These are phyloP conservation scores for Sugiyamaella valdiviana DNA, from an alignment of 805 yeast genomes.

Conservation along the genomic window DNA sequence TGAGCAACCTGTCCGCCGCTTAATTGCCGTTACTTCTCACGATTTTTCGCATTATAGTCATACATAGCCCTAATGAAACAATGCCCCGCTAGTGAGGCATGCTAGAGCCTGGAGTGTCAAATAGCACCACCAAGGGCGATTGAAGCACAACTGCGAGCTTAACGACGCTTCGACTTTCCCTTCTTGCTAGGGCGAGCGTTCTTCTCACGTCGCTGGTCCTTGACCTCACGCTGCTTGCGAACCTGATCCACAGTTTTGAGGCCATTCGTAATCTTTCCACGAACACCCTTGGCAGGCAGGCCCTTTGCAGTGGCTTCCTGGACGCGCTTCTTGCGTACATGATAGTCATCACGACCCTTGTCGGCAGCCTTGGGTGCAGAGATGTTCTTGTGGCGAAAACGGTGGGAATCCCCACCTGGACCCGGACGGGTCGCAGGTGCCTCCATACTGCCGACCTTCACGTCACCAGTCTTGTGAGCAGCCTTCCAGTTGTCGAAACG, in stretches of 20 bases:
- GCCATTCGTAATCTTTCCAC: constrained; percentile 41
- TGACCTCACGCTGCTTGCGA: constrained; percentile 61
- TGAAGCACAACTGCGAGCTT: neutral
- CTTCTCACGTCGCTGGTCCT: constrained; percentile 74
- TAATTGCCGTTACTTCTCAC: neutral
- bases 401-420: constrained; percentile 27
- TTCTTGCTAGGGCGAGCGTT: constrained; percentile 69
- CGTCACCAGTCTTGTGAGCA: constrained; percentile 46
- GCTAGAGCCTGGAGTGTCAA: no score
- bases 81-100: neutral
- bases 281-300: constrained; percentile 49
- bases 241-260: constrained; percentile 66
- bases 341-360: constrained; percentile 79
- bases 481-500: constrained; percentile 88
- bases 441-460: constrained; percentile 53
- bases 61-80: neutral
- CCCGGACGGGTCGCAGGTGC: constrained; percentile 28
- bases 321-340: constrained; percentile 74
- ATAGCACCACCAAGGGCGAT: no score
- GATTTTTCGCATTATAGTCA: neutral
- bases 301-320: constrained; percentile 76
- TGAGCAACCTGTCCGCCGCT: neutral
- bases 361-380: constrained; percentile 91
- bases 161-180: constrained; percentile 18
- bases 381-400: constrained; percentile 65